A percentile compares a stretch with the other conserved stretches of the same genome.
These are phyloP conservation scores for Coemansia sp. DNA, from an alignment of 192 early-diverging fungal genomes.

Conservation along the genomic window DNA sequence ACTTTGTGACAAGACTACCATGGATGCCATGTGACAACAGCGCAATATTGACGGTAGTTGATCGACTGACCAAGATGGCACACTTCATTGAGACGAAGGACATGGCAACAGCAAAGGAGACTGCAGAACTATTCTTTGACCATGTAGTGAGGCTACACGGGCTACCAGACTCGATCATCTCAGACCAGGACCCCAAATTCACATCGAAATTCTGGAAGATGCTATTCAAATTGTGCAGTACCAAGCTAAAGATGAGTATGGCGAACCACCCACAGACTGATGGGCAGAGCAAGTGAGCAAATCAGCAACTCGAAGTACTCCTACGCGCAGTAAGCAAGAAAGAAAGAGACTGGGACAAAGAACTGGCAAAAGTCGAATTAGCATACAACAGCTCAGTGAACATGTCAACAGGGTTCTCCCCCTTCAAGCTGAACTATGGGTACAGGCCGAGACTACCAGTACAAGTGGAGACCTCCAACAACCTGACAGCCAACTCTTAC, in stretches of 20 bases:
- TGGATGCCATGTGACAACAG: background rate
- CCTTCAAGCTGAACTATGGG: too few species aligned
- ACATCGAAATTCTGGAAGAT: slow-evolving; percentile 26
- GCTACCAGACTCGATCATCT: slow-evolving; percentile 52
- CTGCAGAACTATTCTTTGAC: slow-evolving; percentile 27
- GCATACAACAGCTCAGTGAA: too few species aligned
- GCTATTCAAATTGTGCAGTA: slow-evolving; percentile 15
- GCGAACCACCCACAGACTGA: slow-evolving; percentile 37
- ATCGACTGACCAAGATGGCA: slow-evolving; percentile 8
- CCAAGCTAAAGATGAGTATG: slow-evolving; percentile 41
- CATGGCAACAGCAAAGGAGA: background rate
- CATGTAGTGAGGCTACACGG: slow-evolving; percentile 35
- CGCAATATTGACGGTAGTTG: slow-evolving; percentile 14
- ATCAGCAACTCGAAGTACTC: slow-evolving; percentile 46
- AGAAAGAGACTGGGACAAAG: too few species aligned
- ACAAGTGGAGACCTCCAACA: too few species aligned
- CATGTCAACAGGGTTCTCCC: too few species aligned
- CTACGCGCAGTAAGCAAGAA: slow-evolving; percentile 30
- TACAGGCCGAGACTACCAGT: too few species aligned
- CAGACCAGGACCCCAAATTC: slow-evolving; percentile 56
- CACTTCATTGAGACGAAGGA: background rate
- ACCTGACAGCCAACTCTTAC: too few species aligned
- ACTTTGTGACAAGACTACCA: slow-evolving; percentile 6
- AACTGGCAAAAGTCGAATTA: too few species aligned
- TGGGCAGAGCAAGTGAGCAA: slow-evolving; percentile 17